A percentile compares a stretch with the other conserved stretches of the same genome.
Evolutionary conservation across 208 protist genomes (phyloP).

Genomic region (Wallacemonas collosoma): DNA sequence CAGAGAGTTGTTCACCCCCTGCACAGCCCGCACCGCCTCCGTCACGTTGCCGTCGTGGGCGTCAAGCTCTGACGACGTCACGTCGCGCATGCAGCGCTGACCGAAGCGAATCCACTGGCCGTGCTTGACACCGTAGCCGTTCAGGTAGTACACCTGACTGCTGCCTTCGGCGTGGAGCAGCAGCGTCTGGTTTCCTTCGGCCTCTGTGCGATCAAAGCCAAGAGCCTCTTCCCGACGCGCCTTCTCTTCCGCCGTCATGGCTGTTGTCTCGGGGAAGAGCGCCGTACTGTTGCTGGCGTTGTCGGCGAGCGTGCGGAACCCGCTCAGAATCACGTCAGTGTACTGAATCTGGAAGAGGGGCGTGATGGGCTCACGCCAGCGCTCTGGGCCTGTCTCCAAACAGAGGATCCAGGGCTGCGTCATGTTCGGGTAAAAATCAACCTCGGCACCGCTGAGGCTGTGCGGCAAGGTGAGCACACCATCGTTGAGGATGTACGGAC

Average conservation of each 20-base stretch:
- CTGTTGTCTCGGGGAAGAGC: constrained; percentile 34
- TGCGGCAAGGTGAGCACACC: constrained; percentile 60
- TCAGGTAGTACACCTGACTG: constrained; percentile 67
- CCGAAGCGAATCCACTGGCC: constrained; percentile 68
- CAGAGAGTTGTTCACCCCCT: constrained; percentile 49
- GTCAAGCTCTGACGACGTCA: constrained; percentile 8
- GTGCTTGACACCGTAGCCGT: constrained; percentile 74
- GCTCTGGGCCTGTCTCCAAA: constrained; percentile 57
- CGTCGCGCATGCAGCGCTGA: constrained; percentile 39
- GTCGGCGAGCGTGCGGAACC: constrained; percentile 56
- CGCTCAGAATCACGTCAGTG: constrained; percentile 43
- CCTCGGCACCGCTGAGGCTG: constrained; percentile 29
- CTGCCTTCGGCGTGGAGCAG: constrained; percentile 48
- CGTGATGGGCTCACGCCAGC: constrained; percentile 54
- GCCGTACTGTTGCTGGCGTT: constrained; percentile 70
- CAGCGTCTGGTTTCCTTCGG: constrained; percentile 61
- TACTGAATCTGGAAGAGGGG: constrained; percentile 68
- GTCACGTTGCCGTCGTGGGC: constrained; percentile 6
- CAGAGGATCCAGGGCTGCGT: constrained; percentile 80
- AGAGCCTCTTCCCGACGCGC: constrained; percentile 11
- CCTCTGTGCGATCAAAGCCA: constrained; percentile 28
- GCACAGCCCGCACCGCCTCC: constrained; percentile 18
- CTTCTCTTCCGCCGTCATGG: constrained; percentile 12
- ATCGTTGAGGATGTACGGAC: constrained; percentile 58
- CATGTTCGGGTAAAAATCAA: constrained; percentile 46